Conservation (phyloP, 75 land plant species). For the Picea glauca region DNA sequence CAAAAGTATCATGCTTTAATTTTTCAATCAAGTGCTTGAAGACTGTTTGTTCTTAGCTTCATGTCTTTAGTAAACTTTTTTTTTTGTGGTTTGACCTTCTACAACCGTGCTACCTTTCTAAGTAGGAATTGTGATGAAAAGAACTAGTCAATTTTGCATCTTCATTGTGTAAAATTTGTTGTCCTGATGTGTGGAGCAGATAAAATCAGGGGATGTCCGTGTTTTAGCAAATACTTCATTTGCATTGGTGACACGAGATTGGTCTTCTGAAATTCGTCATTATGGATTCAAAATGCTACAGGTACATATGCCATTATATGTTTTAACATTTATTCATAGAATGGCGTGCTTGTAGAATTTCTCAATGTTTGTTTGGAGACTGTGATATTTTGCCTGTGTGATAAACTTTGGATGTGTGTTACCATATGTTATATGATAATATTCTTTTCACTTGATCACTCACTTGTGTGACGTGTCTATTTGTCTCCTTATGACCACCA, state of each 20-base stretch:
- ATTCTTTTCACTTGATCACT: not conserved
- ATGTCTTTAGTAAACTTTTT: too few species aligned
- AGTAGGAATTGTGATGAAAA: too few species aligned
- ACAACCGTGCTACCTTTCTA: too few species aligned
- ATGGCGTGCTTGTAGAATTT: not conserved
- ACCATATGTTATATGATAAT: not conserved
- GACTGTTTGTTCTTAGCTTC: too few species aligned
- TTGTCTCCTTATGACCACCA: not conserved
- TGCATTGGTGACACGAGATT: conserved; percentile 62
- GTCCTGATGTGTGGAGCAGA: conserved; percentile 26
- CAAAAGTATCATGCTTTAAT: too few species aligned
- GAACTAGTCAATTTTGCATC: too few species aligned
- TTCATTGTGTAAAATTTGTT: too few species aligned
- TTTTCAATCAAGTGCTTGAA: too few species aligned
- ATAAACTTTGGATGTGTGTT: not conserved
- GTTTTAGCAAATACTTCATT: conserved; percentile 62
- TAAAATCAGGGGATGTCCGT: conserved; percentile 81
- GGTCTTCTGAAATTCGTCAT: conserved; percentile 84
- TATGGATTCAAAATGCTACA: conserved; percentile 92
- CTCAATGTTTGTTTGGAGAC: conserved; percentile 8
- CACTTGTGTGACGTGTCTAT: not conserved
- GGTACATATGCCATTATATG: conserved; percentile 28
- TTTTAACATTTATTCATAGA: not conserved
- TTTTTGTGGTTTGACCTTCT: too few species aligned
- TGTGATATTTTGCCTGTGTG: not conserved